Evolutionary conservation across 352 stramenopile genomes (phyloP).

Genomic region (Pythium guiyangense): DNA sequence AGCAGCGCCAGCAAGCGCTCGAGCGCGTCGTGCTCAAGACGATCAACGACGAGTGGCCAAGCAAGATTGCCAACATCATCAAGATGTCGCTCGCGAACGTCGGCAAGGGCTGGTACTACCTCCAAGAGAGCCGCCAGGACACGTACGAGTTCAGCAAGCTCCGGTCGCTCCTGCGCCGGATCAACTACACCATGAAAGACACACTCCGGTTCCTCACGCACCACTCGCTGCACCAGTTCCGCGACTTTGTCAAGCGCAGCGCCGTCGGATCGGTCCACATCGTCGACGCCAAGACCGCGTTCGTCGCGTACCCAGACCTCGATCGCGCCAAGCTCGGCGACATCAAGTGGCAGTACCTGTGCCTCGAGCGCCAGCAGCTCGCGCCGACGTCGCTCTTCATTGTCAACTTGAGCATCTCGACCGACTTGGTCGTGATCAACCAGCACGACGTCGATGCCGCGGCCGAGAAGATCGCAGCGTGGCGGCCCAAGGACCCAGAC

Average conservation of each 20-base stretch:
- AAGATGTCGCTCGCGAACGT: slow-evolving; percentile 67
- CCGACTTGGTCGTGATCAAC: slow-evolving; percentile 72
- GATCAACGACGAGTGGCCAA: slow-evolving; percentile 81
- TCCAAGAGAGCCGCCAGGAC: slow-evolving; percentile 79
- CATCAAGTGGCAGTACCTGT: slow-evolving; percentile 78
- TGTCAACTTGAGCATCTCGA: slow-evolving; percentile 66
- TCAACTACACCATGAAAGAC: slow-evolving; percentile 86
- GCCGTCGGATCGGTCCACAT: slow-evolving; percentile 63
- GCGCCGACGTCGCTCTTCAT: slow-evolving; percentile 64
- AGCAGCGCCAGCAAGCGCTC: slow-evolving; percentile 71
- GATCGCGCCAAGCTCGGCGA: slow-evolving; percentile 55
- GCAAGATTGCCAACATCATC: slow-evolving; percentile 64
- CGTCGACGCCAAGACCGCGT: slow-evolving; percentile 61
- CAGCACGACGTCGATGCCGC: slow-evolving; percentile 59
- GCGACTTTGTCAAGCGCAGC: slow-evolving; percentile 58
- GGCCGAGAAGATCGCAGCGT: slow-evolving; percentile 41
- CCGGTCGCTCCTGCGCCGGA: slow-evolving; percentile 55
- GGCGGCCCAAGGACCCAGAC: slow-evolving; percentile 65
- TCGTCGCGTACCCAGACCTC: slow-evolving; percentile 64
- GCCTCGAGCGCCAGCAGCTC: slow-evolving; percentile 58
- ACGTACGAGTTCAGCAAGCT: slow-evolving; percentile 89
- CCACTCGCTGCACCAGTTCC: slow-evolving; percentile 70
- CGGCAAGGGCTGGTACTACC: slow-evolving; percentile 83
- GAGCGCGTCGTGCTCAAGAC: slow-evolving; percentile 70
- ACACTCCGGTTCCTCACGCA: slow-evolving; percentile 69